Conservation (phyloP, 768 basidiomycete genomes). For the Mycena chlorophos region DNA sequence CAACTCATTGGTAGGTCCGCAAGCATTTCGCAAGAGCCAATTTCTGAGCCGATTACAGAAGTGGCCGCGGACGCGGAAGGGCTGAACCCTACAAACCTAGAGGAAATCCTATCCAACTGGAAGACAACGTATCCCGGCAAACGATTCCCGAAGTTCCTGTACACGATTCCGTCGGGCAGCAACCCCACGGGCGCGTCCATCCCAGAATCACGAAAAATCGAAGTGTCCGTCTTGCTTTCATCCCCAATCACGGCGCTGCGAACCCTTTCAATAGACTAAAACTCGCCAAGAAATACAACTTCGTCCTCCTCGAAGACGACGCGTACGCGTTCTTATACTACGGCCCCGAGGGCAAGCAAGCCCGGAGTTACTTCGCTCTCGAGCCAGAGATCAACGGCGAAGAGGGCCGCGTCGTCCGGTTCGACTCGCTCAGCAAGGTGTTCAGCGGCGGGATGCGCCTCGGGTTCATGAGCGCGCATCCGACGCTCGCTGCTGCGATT, state of each 20-base stretch:
- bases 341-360: constrained; percentile 15
- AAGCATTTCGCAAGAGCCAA: neutral
- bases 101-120: constrained; percentile 39
- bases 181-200: constrained; percentile 35
- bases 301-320: constrained; percentile 49
- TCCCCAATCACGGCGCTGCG: constrained; percentile 1
- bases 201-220: constrained; percentile 18
- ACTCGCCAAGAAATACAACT: constrained; percentile 58
- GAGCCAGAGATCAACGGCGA: constrained; percentile 35
- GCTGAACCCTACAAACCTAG: constrained; percentile 47
- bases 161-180: constrained; percentile 54
- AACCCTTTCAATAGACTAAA: constrained; percentile 52
- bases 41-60: constrained; percentile 38
- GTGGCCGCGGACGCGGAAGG: constrained; percentile 60
- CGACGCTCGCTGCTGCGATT: constrained; percentile 50
- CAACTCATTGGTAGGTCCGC: constrained; percentile 26
- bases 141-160: constrained; percentile 60
- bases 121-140: constrained; percentile 56
- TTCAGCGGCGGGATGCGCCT: constrained; percentile 58
- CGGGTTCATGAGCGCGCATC: constrained; percentile 65
- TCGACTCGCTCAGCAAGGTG: constrained; percentile 73
- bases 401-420: constrained; percentile 54
- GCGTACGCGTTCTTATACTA: constrained; percentile 24
- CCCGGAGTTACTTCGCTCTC: constrained; percentile 32
- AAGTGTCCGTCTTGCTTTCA: constrained; percentile 16